Conservation (phyloP, 78 protist genomes). For the Acrasis kona region DNA sequence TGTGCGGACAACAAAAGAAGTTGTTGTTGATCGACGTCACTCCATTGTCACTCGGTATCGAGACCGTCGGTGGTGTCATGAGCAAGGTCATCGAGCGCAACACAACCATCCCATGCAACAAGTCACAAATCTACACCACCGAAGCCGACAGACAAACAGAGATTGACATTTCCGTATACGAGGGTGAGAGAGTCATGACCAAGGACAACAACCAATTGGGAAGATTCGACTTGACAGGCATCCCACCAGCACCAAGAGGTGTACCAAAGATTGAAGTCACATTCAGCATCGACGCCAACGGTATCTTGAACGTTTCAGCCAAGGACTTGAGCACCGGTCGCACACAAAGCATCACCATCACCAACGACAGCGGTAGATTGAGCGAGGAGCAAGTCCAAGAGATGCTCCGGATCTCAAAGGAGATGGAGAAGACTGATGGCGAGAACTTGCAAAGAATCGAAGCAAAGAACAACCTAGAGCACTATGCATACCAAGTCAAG, state of each 20-base stretch:
- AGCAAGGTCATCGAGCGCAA: constrained; percentile 76
- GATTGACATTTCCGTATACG: constrained; percentile 65
- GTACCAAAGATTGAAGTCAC: constrained; percentile 80
- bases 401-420: constrained; percentile 29
- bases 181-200: constrained; percentile 80
- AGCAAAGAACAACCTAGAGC: constrained; percentile 29
- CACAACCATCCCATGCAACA: constrained; percentile 85
- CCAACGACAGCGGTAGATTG: constrained; percentile 34
- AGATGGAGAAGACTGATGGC: constrained; percentile 9
- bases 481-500: constrained; percentile 20
- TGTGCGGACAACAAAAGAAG: constrained; percentile 29
- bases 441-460: constrained; percentile 3
- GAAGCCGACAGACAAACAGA: constrained; percentile 71
- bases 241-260: constrained; percentile 86
- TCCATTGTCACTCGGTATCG: constrained; percentile 95
- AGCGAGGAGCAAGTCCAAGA: constrained; percentile 31
- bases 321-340: constrained; percentile 26
- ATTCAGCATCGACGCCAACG: constrained; percentile 79
- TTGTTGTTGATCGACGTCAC: constrained; percentile 80
- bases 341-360: constrained; percentile 15
- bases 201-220: constrained; percentile 79
- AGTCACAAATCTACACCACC: constrained; percentile 80
- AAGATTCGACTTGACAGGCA: constrained; percentile 55
- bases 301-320: constrained; percentile 44
- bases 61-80: constrained; percentile 95